phyloP scores from a whole-genome alignment of 257 asterid genomes.

The Solanum tacnaense region DNA sequence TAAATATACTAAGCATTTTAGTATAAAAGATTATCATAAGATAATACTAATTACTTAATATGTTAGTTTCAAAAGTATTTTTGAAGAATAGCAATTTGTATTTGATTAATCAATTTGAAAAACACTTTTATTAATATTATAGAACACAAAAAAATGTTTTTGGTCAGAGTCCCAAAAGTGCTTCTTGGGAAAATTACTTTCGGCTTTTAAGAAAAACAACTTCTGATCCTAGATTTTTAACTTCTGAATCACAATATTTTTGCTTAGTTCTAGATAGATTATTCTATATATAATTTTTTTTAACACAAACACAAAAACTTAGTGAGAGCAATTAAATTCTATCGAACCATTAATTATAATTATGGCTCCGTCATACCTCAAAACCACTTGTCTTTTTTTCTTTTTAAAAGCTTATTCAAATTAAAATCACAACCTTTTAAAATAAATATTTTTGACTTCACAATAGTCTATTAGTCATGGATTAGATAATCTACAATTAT shows the following conservation, averaged over 20 bases:
- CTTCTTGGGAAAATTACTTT: not conserved
- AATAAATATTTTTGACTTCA: not conserved
- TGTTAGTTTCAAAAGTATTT: not conserved
- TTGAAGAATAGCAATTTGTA: not conserved
- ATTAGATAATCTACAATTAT: not conserved
- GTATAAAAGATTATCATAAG: not conserved
- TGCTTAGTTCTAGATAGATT: not conserved
- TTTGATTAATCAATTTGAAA: not conserved
- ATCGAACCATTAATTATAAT: not conserved
- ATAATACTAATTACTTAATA: not conserved
- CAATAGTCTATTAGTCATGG: not conserved
- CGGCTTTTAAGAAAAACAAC: not conserved
- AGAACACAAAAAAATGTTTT: not conserved
- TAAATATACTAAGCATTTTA: not conserved
- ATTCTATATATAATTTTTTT: not conserved
- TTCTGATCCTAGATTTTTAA: not conserved
- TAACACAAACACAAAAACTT: not conserved
- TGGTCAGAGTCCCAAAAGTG: not conserved
- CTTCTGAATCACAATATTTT: not conserved
- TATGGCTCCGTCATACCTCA: not conserved
- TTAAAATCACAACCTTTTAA: not conserved
- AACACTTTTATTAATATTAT: not conserved
- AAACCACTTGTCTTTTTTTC: not conserved
- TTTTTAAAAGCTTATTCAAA: not conserved
- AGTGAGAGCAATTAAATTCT: not conserved